A percentile compares a stretch with the other conserved stretches of the same genome.
These are phyloP conservation scores for Leccinum olivaceopallidum DNA, from an alignment of 768 basidiomycete species.

Conservation along the genomic window DNA sequence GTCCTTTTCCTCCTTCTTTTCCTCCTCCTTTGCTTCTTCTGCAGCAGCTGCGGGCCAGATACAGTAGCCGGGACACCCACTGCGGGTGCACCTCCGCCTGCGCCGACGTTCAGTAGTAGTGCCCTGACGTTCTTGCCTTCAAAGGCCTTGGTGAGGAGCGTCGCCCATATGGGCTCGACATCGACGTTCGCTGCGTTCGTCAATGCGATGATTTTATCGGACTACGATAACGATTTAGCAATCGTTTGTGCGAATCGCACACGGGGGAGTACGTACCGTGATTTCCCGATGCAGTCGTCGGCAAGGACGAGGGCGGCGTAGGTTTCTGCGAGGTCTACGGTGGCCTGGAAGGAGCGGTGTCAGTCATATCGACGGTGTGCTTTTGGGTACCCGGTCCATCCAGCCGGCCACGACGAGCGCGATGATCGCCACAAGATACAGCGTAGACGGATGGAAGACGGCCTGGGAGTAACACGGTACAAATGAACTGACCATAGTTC, in stretches of 20 bases:
- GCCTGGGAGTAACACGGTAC: not conserved
- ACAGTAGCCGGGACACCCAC: too few species aligned
- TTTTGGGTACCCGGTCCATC: not conserved
- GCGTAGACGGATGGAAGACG: not conserved
- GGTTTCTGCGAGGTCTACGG: conserved; percentile 84
- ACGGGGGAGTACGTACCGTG: conserved; percentile 64
- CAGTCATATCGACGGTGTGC: not conserved
- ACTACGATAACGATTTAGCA: too few species aligned
- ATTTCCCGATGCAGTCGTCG: conserved; percentile 93
- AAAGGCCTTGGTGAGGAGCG: conserved; percentile 20
- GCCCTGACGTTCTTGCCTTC: too few species aligned
- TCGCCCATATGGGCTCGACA: conserved; percentile 96
- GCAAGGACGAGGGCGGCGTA: conserved; percentile 95
- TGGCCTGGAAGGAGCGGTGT: conserved; percentile 29
- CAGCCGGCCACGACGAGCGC: conserved; percentile 22
- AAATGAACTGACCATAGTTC: conserved; percentile 18
- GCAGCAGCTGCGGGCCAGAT: too few species aligned
- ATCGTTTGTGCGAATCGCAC: not conserved
- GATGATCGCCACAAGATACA: not conserved
- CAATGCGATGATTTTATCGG: too few species aligned
- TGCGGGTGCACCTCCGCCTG: too few species aligned
- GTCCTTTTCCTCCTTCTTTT: too few species aligned
- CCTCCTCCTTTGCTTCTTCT: too few species aligned
- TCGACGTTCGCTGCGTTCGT: conserved; percentile 38
- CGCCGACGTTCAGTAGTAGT: too few species aligned